Evolutionary conservation across 257 asterid genomes (phyloP), one percentile per base, ranked within the genome.

Genomic region (Anisodus acutangulus): DNA sequence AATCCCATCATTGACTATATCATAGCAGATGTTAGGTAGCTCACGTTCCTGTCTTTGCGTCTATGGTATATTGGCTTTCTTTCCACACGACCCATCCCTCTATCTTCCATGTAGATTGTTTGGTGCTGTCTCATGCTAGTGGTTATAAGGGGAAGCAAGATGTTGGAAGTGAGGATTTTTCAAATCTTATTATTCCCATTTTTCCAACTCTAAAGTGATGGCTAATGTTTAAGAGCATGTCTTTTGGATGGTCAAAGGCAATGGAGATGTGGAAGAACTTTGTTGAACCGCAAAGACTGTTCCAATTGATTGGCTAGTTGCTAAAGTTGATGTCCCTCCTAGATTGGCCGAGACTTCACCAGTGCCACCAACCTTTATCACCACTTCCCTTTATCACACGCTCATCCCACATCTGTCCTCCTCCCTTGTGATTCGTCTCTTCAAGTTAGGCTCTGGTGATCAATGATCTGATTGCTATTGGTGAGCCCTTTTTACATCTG

Each of bases 181-280:
- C 17, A 47, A 19, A 47, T 47, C 47, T 72, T 47, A 47, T 72
- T 47, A 10, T 2, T 17, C 8, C 57, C 31, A 43, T 39, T 43
- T 9, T 3, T 0, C n/a, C 79, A 10, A 72, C 60, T 72, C 43
- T 47, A 47, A 72, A 47, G 5, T 72, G 80, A 72, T 72, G 60
- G 80, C 47, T 72, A 19, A 47, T 19, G 60, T 72, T 72, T 6
- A 72, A n/a, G 79, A 71, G 35, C 57, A 71, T 0, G 2, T 9
- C 57, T 43, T 45, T 71, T 71, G 79, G 55, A 10, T 0, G 17
- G 79, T 71, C 39, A n/a, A 45, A 45, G 58, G 12, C 3, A 45
- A 71, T 45, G 80, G 58, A n/a, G 80, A 10, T 22, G 16, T 71
- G 16, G 58, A 45, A 45, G 80, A 45, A 45, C 39, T 71, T 71